Conservation (phyloP, 306 rosid species). For the Gastrolobium bilobum region DNA sequence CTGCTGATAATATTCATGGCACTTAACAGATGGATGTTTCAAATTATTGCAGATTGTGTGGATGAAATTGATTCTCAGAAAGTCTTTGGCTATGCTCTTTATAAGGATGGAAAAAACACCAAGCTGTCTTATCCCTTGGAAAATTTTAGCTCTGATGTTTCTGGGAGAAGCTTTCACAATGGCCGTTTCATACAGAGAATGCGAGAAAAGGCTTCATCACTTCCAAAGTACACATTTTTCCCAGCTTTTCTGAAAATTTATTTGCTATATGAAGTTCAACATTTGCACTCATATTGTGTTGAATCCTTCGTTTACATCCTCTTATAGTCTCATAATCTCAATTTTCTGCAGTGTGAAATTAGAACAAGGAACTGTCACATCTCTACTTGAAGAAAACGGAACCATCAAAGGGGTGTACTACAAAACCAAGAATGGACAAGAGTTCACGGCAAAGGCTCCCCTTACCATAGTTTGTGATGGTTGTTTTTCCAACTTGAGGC, state of each 20-base stretch:
- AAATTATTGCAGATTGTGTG: constrained; percentile 71
- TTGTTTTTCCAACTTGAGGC: constrained; percentile 67
- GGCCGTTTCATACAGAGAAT: constrained; percentile 69
- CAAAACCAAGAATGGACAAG: constrained; percentile 76
- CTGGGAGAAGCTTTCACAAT: constrained; percentile 70
- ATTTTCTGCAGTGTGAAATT: constrained; percentile 69
- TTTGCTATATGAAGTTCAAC: not conserved
- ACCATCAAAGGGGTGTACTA: constrained; percentile 77
- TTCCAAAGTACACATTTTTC: constrained; percentile 50
- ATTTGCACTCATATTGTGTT: not conserved
- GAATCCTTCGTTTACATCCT: not conserved
- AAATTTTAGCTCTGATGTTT: constrained; percentile 52
- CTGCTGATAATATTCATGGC: constrained; percentile 11
- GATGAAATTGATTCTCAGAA: constrained; percentile 79
- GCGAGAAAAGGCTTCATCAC: constrained; percentile 63
- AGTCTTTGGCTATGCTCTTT: constrained; percentile 84
- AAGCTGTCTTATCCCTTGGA: constrained; percentile 62
- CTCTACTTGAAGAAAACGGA: constrained; percentile 79
- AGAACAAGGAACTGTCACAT: constrained; percentile 90
- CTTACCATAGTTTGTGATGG: constrained; percentile 73
- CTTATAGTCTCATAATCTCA: not conserved
- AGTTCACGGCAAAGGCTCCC: constrained; percentile 64
- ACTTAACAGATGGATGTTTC: constrained; percentile 24
- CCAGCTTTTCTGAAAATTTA: not conserved
- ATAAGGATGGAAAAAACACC: constrained; percentile 63